Base-by-base conservation (phyloP, 352 stramenopile species). In the Peronosclerospora sorghi region DNA sequence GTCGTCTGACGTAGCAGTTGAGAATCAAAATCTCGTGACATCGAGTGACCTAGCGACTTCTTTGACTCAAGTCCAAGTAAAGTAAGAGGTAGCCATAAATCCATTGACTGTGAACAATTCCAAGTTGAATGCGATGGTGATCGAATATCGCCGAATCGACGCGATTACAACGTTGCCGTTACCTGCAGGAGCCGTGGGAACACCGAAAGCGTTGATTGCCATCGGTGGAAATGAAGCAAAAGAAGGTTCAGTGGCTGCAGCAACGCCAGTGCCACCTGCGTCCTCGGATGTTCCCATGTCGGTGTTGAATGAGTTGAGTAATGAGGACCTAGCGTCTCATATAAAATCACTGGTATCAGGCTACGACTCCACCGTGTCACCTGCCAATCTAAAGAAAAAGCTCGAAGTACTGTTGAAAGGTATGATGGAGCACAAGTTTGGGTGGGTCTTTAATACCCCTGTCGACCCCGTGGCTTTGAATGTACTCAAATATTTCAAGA, bases 401-500 rank as follows among this genome's bases (percentile, higher is more conserved):
- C 75, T 95, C 40, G 78, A 95, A 46, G 75, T 83, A 9, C 58
- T 98, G 13, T 57, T 98, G 23, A 97, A 96, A 41, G 81, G 83
- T 8, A 81, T 98, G 54, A 95, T 97, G 73, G 83, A 96, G 41
- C 90, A 97, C 72, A 88, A 97, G 42, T 97, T 97, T 65, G 89
- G 86, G 6, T 98, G 96, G 94, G 92, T 99, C 6, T 99, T 99
- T 51, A 91, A 73, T 34, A 86, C 72, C 39, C 96, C 97, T 8
- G 97, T 99, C 8, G 96, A 99, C 73, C 93, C 95, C 7, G 82
- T 98, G 0, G 82, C 89, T 23, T 69, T 99, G 10, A 86, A 89
- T 23, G 87, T 99, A 21, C 94, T 95, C 0, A 97, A 99, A 63
- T 99, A 99, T 64, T 97, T 98, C 41, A 81, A 97, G 38, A 96